Evolutionary conservation across 176 grass and related monocot species (phyloP), one percentile per base, ranked within the genome.

Genomic region (Bothriochloa decipiens): DNA sequence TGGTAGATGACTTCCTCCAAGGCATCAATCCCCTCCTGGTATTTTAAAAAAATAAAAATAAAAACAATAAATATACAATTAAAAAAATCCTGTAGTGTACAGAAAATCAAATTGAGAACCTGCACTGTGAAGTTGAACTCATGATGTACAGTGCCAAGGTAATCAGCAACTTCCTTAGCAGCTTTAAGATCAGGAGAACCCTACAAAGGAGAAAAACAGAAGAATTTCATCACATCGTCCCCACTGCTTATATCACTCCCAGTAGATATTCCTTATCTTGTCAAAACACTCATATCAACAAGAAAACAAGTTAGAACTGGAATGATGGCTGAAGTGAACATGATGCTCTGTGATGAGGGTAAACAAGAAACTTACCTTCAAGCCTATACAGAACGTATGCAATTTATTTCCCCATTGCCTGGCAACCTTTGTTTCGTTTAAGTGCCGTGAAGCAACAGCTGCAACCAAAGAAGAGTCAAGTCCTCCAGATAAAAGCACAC

Each of bases 381-480:
- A 86, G 42, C 97, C 97, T 60, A 99, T 89, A 64, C 93, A 94
- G 82, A 99, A 99, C 1, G 97, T 96, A 83, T 99, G 97, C 78
- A 99, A 69, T 29, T 96, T 92, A 76, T 91, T 94, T 75, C 96
- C 97, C 97, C 93, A 99, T 64, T 99, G 97, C 49, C 60, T 89
- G n/a, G 89, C 88, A 84, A 85, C 62, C 89, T 92, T 82, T 33
- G 93, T 72, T 82, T 99, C 88, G 57, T 84, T 12, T 85, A 99
- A 87, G 82, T 96, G 84, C 11, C 93, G 82, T 55, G 90, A 90
- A 78, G 92, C 93, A 64, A 99, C 91, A 57, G 97, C 87, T 80
- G 97, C 97, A 89, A 99, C 97, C 77, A 99, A 89, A 29, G 97
- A 99, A 57, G 97, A 99, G 64, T 99, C 97, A 74, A 99, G 93